Conservation (phyloP, 2,329 filamentous ascomycete genomes). For the Blastomyces percursus region DNA sequence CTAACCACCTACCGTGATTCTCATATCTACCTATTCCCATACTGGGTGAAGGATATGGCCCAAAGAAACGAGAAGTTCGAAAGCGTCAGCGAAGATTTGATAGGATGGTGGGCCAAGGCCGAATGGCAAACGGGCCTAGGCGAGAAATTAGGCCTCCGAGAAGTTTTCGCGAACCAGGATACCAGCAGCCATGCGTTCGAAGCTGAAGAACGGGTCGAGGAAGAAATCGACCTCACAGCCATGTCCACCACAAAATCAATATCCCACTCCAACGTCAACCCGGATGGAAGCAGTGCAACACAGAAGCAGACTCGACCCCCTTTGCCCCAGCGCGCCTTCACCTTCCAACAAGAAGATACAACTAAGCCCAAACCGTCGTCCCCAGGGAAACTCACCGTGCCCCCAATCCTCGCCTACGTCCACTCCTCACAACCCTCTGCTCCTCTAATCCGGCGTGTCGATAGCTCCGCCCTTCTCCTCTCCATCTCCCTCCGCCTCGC, state of each 20-base stretch:
- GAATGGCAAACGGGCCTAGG: slow-evolving; percentile 76
- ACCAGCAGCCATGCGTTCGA: slow-evolving; percentile 32
- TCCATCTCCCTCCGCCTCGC: slow-evolving; percentile 75
- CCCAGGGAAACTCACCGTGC: slow-evolving; percentile 41
- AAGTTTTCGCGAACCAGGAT: slow-evolving; percentile 47
- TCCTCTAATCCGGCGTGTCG: slow-evolving; percentile 73
- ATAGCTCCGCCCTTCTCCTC: slow-evolving; percentile 72
- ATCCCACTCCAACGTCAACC: slow-evolving; percentile 8
- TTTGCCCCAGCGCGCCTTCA: slow-evolving; percentile 10
- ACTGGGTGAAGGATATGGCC: slow-evolving; percentile 80
- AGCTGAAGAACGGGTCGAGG: slow-evolving; percentile 34
- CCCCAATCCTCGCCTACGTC: slow-evolving; percentile 71
- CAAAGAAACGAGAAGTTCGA: slow-evolving; percentile 70
- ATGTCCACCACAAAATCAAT: slow-evolving; percentile 44
- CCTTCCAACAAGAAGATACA: slow-evolving; percentile 10
- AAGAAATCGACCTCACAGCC: slow-evolving; percentile 44
- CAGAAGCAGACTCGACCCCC: slow-evolving; percentile 12
- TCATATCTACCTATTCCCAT: slow-evolving; percentile 88
- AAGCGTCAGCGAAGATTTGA: slow-evolving; percentile 78
- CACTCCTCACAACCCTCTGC: slow-evolving; percentile 45
- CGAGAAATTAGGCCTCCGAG: slow-evolving; percentile 62
- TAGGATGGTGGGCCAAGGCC: slow-evolving; percentile 93
- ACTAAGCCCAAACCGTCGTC: not conserved
- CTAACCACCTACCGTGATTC: slow-evolving; percentile 77
- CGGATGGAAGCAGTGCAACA: slow-evolving; percentile 9